These are phyloP conservation scores for Fusarium foetens DNA, from an alignment of 2,329 filamentous ascomycete species.

Conservation along the genomic window DNA sequence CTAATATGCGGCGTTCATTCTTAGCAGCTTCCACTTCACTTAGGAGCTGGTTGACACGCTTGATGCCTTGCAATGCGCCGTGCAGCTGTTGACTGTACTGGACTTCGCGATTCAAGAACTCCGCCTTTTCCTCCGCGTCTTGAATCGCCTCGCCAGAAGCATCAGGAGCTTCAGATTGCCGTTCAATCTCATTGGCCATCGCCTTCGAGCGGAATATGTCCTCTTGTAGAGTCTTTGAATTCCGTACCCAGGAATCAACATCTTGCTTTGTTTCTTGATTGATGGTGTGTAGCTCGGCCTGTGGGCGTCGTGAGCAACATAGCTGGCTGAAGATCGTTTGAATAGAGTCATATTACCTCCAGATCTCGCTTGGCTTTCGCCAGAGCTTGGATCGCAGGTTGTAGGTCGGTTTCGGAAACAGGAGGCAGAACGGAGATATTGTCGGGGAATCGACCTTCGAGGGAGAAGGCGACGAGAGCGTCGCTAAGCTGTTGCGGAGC, in stretches of 20 bases:
- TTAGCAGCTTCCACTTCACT: slow-evolving; percentile 68
- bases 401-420: slow-evolving; percentile 52
- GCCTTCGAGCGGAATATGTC: slow-evolving; percentile 85
- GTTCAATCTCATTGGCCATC: slow-evolving; percentile 83
- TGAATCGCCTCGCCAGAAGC: slow-evolving; percentile 63
- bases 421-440: slow-evolving; percentile 51
- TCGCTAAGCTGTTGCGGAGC: slow-evolving; percentile 50
- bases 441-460: slow-evolving; percentile 56
- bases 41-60: slow-evolving; percentile 68
- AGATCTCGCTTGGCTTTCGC: slow-evolving; percentile 50
- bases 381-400: slow-evolving; percentile 54
- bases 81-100: slow-evolving; percentile 68
- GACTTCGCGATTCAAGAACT: slow-evolving; percentile 67
- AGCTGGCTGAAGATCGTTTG: slow-evolving; percentile 1
- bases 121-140: slow-evolving; percentile 64
- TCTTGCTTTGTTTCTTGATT: slow-evolving; percentile 82
- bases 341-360: slow-evolving; percentile 48
- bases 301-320: slow-evolving; percentile 32
- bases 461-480: slow-evolving; percentile 54
- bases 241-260: slow-evolving; percentile 85
- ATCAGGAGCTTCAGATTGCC: slow-evolving; percentile 74
- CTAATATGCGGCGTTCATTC: slow-evolving; percentile 64
- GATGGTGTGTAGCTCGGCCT: slow-evolving; percentile 75
- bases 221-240: slow-evolving; percentile 84
- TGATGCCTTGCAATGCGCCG: slow-evolving; percentile 61